Percentiles rank a stretch among this genome's conserved stretches.
phyloP scores from a whole-genome alignment of 345 rosid genomes.

The Eutrema yunnanense region DNA sequence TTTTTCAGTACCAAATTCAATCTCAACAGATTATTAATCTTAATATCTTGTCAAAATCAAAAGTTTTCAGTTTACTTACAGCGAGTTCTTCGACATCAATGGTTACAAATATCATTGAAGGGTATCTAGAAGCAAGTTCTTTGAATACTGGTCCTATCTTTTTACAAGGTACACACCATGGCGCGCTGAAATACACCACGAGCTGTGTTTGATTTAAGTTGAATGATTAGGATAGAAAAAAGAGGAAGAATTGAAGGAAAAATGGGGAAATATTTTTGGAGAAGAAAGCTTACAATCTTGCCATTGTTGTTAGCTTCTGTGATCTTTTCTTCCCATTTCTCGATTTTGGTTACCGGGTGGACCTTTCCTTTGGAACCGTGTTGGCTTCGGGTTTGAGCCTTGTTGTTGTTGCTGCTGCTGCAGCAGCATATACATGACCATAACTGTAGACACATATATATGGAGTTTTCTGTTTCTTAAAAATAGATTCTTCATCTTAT shows the following conservation, averaged over 20 bases:
- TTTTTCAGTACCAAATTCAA: neutral
- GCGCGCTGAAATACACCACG: conserved; percentile 56
- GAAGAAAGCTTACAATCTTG: conserved; percentile 43
- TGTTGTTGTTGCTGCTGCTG: conserved; percentile 9
- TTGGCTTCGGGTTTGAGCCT: conserved; percentile 25
- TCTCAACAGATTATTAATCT: neutral
- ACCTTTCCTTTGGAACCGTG: conserved; percentile 41
- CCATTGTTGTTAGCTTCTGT: conserved; percentile 50
- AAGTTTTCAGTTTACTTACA: conserved; percentile 36
- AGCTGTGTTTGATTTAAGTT: conserved; percentile 34
- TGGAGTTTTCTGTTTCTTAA: neutral
- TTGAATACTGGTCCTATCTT: conserved; percentile 41
- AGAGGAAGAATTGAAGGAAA: neutral
- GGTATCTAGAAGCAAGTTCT: conserved; percentile 54
- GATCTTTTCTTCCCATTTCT: conserved; percentile 57
- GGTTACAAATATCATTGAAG: conserved; percentile 48
- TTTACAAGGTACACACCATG: conserved; percentile 63
- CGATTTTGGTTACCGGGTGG: conserved; percentile 36
- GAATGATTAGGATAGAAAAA: neutral
- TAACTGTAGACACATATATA: conserved; percentile 18
- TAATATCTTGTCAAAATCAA: neutral
- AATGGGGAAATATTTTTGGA: neutral
- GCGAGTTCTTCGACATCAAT: conserved; percentile 60
- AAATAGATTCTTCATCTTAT: neutral
- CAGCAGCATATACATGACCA: conserved; percentile 28